Percentiles rank a stretch among this genome's conserved stretches.
Evolutionary conservation across 2,329 filamentous ascomycete species (phyloP).

Genomic region (Colletotrichum aenigma): DNA sequence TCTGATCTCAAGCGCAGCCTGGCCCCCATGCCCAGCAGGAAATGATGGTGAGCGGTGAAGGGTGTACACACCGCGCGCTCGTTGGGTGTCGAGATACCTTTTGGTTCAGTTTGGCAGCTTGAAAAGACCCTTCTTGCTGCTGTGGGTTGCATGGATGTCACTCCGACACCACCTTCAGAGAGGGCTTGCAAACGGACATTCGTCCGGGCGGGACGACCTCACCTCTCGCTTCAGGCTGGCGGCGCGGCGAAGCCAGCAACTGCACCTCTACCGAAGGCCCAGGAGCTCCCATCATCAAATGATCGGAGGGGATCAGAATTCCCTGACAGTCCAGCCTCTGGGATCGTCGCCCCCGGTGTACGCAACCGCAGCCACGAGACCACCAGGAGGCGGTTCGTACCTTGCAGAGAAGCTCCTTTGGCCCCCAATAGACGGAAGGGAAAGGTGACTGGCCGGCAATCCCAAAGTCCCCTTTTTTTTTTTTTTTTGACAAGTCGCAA

Average conservation of each 20-base stretch:
- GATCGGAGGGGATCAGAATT: conserved; percentile 2
- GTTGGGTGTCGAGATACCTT: neutral
- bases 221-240: neutral
- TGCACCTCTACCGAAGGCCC: neutral
- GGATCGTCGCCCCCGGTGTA: conserved; percentile 3
- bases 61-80: neutral
- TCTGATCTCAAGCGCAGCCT: neutral
- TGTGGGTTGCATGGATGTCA: neutral
- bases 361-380: conserved; percentile 15
- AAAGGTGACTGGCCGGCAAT: neutral
- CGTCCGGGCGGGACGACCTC: neutral
- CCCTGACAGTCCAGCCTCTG: neutral
- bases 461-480: neutral
- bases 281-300: conserved; percentile 13
- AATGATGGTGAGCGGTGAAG: neutral
- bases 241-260: neutral
- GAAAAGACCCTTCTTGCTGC: neutral
- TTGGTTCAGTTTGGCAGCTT: neutral
- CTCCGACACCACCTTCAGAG: neutral
- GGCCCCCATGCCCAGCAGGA: neutral
- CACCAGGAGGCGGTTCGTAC: conserved; percentile 8
- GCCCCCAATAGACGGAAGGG: neutral
- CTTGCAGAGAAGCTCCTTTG: conserved; percentile 10
- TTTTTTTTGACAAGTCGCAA: neutral
- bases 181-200: conserved; percentile 1